Percentiles rank a stretch among this genome's conserved stretches.
phyloP scores from a whole-genome alignment of 257 asterid species.

The Striga asiatica region DNA sequence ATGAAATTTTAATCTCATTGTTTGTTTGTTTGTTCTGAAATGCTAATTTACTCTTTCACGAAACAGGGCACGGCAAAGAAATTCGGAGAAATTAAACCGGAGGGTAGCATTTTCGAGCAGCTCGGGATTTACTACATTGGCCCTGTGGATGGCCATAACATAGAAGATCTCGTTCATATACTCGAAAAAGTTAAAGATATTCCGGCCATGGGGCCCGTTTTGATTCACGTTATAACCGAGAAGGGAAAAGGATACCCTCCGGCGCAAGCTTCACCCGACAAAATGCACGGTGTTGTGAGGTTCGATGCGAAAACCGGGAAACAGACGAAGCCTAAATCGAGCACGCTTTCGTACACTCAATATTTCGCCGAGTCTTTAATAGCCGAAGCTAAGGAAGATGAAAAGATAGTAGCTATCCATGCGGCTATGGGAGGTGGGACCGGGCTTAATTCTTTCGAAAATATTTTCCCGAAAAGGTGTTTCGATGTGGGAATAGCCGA shows the following conservation, averaged over 20 bases:
- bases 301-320: slow-evolving; percentile 37
- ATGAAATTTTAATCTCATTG: too few species aligned
- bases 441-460: background rate
- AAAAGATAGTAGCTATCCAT: slow-evolving; percentile 37
- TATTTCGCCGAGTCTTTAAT: slow-evolving; percentile 42
- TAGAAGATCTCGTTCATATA: slow-evolving; percentile 34
- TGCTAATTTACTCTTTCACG: background rate
- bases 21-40: background rate
- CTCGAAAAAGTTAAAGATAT: slow-evolving; percentile 28
- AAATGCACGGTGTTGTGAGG: slow-evolving; percentile 49
- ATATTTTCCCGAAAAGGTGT: slow-evolving; percentile 18
- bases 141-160: slow-evolving; percentile 39
- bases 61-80: background rate
- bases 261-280: slow-evolving; percentile 36
- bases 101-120: slow-evolving; percentile 35
- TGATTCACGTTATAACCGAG: slow-evolving; percentile 37
- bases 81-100: background rate
- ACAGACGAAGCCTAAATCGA: slow-evolving; percentile 21
- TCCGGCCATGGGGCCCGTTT: slow-evolving; percentile 39
- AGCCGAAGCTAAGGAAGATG: slow-evolving; percentile 40
- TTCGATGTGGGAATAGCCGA: slow-evolving; percentile 52
- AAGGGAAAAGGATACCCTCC: slow-evolving; percentile 54
- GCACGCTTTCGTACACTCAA: slow-evolving; percentile 29
- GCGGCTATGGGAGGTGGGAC: slow-evolving; percentile 56
- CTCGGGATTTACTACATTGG: slow-evolving; percentile 44